phyloP scores from a whole-genome alignment of 2,329 filamentous ascomycete genomes.

The Pseudocercospora ulei region DNA sequence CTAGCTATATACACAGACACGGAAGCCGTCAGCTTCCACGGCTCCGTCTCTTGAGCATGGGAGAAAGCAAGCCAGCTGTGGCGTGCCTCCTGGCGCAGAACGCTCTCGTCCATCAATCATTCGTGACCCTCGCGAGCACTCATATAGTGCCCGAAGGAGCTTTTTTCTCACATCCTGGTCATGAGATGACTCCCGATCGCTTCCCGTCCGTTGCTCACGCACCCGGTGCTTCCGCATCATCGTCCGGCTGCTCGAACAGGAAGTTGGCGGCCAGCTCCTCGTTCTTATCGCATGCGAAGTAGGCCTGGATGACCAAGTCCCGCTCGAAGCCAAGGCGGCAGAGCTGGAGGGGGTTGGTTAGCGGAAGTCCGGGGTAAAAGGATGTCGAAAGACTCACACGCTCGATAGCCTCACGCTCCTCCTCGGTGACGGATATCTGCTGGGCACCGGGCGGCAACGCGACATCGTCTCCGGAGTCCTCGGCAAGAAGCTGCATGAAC shows the following conservation, averaged over 20 bases:
- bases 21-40: conserved; percentile 9
- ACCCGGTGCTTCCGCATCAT: conserved; percentile 38
- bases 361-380: conserved; percentile 11
- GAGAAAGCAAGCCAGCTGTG: conserved; percentile 9
- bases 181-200: neutral
- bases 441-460: conserved; percentile 80
- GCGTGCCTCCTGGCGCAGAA: conserved; percentile 7
- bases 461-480: conserved; percentile 72
- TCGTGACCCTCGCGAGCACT: conserved; percentile 12
- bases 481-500: conserved; percentile 80
- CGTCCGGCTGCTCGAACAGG: conserved; percentile 91
- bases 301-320: conserved; percentile 90
- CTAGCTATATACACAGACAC: conserved; percentile 18
- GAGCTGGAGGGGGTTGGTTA: conserved; percentile 49
- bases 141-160: no score
- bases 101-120: conserved; percentile 10
- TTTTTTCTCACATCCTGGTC: neutral
- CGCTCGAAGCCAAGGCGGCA: conserved; percentile 88
- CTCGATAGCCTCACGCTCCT: conserved; percentile 95
- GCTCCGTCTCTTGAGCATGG: no score
- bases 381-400: conserved; percentile 50
- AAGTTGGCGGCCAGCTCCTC: conserved; percentile 98
- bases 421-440: conserved; percentile 82
- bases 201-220: conserved; percentile 2
- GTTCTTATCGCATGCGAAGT: conserved; percentile 99